These are phyloP conservation scores for Nicotiana knightiana DNA, from an alignment of 257 asterid species.

Conservation along the genomic window DNA sequence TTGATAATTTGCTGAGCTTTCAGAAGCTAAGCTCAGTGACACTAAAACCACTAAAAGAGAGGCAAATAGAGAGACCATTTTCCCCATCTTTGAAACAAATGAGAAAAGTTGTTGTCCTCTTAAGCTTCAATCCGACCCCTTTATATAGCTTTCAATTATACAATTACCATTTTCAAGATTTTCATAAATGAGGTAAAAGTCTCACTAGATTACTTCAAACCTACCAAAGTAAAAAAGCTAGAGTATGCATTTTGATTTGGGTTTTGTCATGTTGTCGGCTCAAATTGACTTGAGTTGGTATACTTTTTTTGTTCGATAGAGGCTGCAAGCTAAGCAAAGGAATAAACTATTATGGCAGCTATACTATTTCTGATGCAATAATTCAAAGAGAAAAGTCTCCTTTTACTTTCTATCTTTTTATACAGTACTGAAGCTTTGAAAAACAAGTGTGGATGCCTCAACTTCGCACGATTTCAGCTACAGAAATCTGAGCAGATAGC, in stretches of 20 bases:
- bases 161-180: neutral
- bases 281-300: neutral
- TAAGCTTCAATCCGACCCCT: neutral
- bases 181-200: neutral
- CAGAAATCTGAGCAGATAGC: neutral
- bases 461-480: neutral
- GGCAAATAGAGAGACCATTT: slow-evolving; percentile 13
- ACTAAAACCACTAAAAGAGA: slow-evolving; percentile 8
- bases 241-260: neutral
- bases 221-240: neutral
- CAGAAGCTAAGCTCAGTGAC: slow-evolving; percentile 5
- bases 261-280: neutral
- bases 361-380: neutral
- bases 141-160: neutral
- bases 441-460: neutral
- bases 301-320: neutral
- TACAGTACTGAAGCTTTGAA: neutral
- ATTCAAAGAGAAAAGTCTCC: slow-evolving; percentile 1
- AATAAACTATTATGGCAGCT: neutral
- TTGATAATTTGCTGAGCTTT: slow-evolving; percentile 7
- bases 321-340: neutral
- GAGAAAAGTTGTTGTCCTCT: neutral
- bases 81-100: neutral
- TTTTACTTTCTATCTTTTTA: neutral
- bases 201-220: neutral